phyloP scores from a whole-genome alignment of 148 eudicot genomes.

The Heliamphora exappendiculata region DNA sequence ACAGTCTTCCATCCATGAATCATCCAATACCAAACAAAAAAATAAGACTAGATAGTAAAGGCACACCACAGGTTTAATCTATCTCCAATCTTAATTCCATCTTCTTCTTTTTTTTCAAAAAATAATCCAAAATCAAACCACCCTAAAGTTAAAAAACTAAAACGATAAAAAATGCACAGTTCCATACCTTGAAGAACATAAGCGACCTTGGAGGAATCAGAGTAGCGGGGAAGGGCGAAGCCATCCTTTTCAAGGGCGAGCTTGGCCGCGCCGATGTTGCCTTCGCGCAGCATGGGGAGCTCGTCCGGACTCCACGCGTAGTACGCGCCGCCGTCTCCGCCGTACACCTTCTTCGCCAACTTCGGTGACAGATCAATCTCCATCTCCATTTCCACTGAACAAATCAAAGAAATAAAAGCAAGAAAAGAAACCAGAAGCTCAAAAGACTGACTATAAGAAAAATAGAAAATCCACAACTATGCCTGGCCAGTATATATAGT shows the following conservation, averaged over 20 bases:
- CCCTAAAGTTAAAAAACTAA: too few species aligned
- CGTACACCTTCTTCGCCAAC: conserved; percentile 37
- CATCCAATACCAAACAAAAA: too few species aligned
- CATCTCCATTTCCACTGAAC: conserved; percentile 26
- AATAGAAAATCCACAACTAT: neutral
- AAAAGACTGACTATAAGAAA: neutral
- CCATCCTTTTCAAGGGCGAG: conserved; percentile 56
- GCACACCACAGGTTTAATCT: too few species aligned
- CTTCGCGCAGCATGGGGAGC: conserved; percentile 63
- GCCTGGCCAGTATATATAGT: neutral
- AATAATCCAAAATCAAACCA: too few species aligned
- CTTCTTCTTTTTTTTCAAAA: too few species aligned
- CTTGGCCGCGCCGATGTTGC: conserved; percentile 73
- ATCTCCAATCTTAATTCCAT: too few species aligned
- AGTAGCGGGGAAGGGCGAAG: conserved; percentile 68
- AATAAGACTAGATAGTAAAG: too few species aligned
- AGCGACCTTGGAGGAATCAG: conserved; percentile 74
- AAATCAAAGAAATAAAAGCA: neutral
- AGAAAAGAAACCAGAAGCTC: neutral
- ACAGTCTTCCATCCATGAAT: too few species aligned
- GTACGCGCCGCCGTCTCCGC: conserved; percentile 60
- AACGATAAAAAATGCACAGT: too few species aligned
- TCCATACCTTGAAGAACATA: conserved; percentile 76
- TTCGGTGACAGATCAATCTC: conserved; percentile 68
- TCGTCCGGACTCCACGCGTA: conserved; percentile 65